Conservation (phyloP, 305 asterid genomes). For the Solanum hybrid region DNA sequence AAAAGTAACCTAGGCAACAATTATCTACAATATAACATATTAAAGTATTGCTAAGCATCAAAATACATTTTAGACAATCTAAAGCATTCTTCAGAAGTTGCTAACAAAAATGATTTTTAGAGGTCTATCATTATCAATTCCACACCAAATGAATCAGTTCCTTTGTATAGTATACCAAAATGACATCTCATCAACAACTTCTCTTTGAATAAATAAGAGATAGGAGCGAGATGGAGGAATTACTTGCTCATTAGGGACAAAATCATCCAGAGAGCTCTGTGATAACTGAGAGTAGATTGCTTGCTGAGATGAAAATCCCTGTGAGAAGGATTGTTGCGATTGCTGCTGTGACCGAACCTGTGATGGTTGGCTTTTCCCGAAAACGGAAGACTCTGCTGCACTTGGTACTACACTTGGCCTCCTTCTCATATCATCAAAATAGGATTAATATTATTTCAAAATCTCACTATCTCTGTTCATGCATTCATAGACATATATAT, state of each 20-base stretch:
- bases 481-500: neutral
- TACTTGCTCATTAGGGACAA: slow-evolving; percentile 52
- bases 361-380: slow-evolving; percentile 48
- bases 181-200: neutral
- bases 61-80: neutral
- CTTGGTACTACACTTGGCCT: slow-evolving; percentile 38
- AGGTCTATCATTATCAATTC: neutral
- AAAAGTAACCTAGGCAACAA: neutral
- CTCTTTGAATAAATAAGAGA: neutral
- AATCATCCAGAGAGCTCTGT: slow-evolving; percentile 69
- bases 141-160: neutral
- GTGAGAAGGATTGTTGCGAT: slow-evolving; percentile 73
- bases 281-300: slow-evolving; percentile 76
- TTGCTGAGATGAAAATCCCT: slow-evolving; percentile 79
- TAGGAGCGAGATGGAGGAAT: neutral
- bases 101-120: neutral
- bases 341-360: slow-evolving; percentile 44
- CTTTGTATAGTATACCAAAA: neutral
- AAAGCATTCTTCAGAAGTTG: neutral
- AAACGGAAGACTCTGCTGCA: slow-evolving; percentile 41
- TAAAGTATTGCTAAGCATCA: neutral
- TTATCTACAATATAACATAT: neutral
- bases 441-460: slow-evolving; percentile 8
- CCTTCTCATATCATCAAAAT: slow-evolving; percentile 33
- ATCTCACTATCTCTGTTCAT: neutral